A percentile compares a stretch with the other conserved stretches of the same genome.
Evolutionary conservation across 495 filamentous ascomycete genomes (phyloP).

Genomic region (Neurospora africana): DNA sequence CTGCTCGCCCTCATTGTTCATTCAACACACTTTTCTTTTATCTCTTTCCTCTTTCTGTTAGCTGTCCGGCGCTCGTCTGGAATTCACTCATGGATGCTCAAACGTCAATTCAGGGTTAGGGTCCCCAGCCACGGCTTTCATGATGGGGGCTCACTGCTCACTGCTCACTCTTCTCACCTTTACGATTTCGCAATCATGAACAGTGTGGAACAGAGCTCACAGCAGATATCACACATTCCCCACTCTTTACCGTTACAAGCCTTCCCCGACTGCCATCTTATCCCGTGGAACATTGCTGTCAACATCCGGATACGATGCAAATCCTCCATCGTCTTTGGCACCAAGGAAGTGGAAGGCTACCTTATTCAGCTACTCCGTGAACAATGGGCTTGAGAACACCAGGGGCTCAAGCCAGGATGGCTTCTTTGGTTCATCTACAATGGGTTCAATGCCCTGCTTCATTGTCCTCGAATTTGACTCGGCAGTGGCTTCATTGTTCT

Average conservation of each 20-base stretch:
- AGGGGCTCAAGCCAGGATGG: neutral
- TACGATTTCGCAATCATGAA: neutral
- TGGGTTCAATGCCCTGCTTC: neutral
- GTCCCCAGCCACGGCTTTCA: neutral
- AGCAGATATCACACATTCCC: neutral
- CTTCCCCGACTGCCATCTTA: neutral
- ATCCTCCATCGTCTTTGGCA: neutral
- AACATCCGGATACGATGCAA: neutral
- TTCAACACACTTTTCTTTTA: neutral
- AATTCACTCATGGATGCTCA: neutral
- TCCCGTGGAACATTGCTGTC: neutral
- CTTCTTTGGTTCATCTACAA: neutral
- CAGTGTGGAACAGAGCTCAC: neutral
- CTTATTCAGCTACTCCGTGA: neutral
- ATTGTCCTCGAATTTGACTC: neutral
- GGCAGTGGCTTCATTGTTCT: neutral
- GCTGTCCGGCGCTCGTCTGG: neutral
- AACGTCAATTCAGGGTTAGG: neutral
- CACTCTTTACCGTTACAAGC: neutral
- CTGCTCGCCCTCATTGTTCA: neutral
- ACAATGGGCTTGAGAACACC: neutral
- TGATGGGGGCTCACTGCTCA: neutral
- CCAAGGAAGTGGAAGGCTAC: neutral
- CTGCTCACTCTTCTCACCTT: neutral
- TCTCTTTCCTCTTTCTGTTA: neutral